Base-by-base conservation (phyloP, 2,329 filamentous ascomycete species). In the Cladophialophora bantiana region DNA sequence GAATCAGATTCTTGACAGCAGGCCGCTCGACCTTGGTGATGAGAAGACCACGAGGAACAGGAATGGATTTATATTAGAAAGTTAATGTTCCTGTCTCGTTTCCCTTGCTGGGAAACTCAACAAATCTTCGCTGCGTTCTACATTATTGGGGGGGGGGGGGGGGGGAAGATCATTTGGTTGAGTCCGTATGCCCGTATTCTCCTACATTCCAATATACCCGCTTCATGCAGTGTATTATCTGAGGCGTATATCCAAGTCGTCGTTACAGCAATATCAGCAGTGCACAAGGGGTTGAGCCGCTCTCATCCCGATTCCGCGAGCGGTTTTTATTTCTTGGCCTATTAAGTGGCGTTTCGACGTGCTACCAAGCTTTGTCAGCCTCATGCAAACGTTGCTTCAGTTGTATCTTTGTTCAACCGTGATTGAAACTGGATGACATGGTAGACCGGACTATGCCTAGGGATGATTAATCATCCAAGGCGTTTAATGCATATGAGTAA, bases 341-440 rank as follows among this genome's bases (percentile, higher is more conserved):
- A 67, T 67, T 62, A 48, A 48, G 64, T 67, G 64, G 64, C 64
- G 53, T 26, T 6, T 56, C 35, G 6, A 35, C 36, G n/a, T 56
- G 15, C 34, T n/a, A 52, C 10, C 15, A 45, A 40, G 20, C 57
- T 60, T 66, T 31, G 58, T 62, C 52, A 50, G 45, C 31, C 38
- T 13, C 10, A 40, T 4, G 5, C 10, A 40, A 40, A 40, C 38
- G 15, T 4, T 40, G 15, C 38, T 13, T 13, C 4, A 13, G 4
- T 15, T 13, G 38, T 15, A 9, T 13, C 10, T 15, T 40, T 40
- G 38, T 40, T 15, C 38, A 40, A 40, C 38, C 9, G 15, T 40
- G 38, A 4, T 13, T 40, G 10, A 40, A 4, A 18, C 50, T 13
- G n/a, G 7, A 48, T 54, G 58, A 60, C 58, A 60, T 50, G 42